A percentile compares a stretch with the other conserved stretches of the same genome.
Evolutionary conservation across 73 alveolate genomes (phyloP).

Genomic region (Loxodes magnus): DNA sequence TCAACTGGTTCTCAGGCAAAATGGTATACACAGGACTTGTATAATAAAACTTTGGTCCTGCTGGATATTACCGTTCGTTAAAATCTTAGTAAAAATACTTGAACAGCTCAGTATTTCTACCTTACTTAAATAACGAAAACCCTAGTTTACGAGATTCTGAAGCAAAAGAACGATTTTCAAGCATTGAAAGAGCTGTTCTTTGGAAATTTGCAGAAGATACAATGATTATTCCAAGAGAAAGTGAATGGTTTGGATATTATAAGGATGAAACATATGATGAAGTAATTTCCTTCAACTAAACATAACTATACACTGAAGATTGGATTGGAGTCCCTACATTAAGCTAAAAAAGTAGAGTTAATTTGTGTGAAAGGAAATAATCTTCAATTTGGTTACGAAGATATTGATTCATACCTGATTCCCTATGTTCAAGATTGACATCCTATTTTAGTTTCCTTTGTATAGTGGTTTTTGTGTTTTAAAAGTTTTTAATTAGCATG

Average conservation of each 20-base stretch:
- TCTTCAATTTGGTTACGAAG: conserved; percentile 43
- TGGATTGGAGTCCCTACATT: conserved; percentile 66
- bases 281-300: conserved; percentile 44
- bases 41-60: conserved; percentile 65
- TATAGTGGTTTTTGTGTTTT: no score
- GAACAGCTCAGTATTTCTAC: no score
- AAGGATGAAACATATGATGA: conserved; percentile 53
- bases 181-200: conserved; percentile 44
- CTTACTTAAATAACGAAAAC: no score
- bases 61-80: no score
- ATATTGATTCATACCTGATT: no score
- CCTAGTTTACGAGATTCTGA: no score
- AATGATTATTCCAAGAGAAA: conserved; percentile 58
- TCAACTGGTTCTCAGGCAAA: conserved; percentile 46
- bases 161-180: conserved; percentile 34
- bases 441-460: no score
- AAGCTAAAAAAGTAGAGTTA: conserved; percentile 34
- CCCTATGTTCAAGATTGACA: no score
- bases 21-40: conserved; percentile 39
- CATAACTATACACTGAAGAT: conserved; percentile 56
- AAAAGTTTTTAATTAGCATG: no score
- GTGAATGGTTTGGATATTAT: conserved; percentile 51
- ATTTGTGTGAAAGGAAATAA: conserved; percentile 48
- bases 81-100: no score
- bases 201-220: conserved; percentile 65